Base-by-base conservation (phyloP, 495 filamentous ascomycete genomes). In the Neurospora terricola region DNA sequence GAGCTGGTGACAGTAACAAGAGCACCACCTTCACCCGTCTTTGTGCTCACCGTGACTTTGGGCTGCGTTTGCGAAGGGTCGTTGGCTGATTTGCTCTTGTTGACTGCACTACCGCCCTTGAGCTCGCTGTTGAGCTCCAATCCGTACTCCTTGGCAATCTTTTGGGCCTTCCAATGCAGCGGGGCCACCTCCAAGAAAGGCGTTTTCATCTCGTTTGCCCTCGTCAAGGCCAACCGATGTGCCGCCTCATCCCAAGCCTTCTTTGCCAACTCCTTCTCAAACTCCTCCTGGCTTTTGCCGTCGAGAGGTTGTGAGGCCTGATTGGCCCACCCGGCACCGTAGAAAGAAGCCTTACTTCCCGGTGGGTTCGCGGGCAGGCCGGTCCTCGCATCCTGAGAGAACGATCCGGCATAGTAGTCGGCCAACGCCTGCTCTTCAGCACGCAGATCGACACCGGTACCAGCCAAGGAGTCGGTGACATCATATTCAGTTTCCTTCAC, bases 371-470 rank as follows among this genome's bases (percentile, higher is more conserved):
- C 83, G 0, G 84, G 81, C 73, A 85, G 85, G 21, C 86, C 84
- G 21, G 81, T 84, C 70, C 79, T 79, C 36, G 78, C 79, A 21
- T 82, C 80, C 45, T 77, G 77, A 18, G 75, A 74, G 71, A 80
- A 83, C 39, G 62, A 77, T 5, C 82, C 79, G 68, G 80, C 81
- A 70, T 89, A 90, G 66, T 86, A 84, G 72, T 87, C 86, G 27
- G 90, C 87, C 72, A 94, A 81, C 73, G 85, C 89, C 48, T 91
- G 90, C 74, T 95, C 93, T 78, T 97, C 94, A 78, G 91, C 93
- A 70, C 88, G 88, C 2, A 97, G 83, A 84, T 97, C 92, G 72
- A 97, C 91, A 69, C 93, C 94, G 30, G 93, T 91, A 39, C 88
- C 90, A 38, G 88, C 87, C 72, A 97, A 78, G 68, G 94, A 90